phyloP scores from a whole-genome alignment of 2,329 filamentous ascomycete genomes.

The Neophaeococcomyces mojaviensis region DNA sequence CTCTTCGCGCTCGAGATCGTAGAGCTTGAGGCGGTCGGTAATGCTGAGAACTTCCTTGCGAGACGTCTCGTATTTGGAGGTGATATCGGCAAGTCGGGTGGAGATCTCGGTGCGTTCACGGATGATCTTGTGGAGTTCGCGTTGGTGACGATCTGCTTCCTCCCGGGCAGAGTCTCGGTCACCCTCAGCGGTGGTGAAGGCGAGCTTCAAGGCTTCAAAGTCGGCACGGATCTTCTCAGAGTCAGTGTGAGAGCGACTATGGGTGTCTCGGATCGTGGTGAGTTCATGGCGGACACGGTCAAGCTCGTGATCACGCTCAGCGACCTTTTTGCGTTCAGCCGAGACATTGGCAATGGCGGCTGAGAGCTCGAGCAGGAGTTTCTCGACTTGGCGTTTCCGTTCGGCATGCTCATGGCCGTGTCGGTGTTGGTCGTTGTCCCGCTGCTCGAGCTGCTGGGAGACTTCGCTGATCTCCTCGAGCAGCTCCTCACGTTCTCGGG shows the following conservation, averaged over 20 bases:
- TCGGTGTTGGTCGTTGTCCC: slow-evolving; percentile 20
- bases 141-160: slow-evolving; percentile 24
- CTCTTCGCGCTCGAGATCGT: slow-evolving; percentile 24
- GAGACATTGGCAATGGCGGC: slow-evolving; percentile 20
- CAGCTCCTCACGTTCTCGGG: slow-evolving; percentile 25
- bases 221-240: slow-evolving; percentile 23
- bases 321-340: slow-evolving; percentile 24
- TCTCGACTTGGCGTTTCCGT: slow-evolving; percentile 22
- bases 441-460: slow-evolving; percentile 22
- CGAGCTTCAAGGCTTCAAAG: slow-evolving; percentile 18
- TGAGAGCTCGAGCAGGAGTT: slow-evolving; percentile 26
- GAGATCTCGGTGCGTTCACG: slow-evolving; percentile 25
- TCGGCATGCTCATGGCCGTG: slow-evolving; percentile 20
- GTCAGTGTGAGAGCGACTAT: slow-evolving; percentile 21
- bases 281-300: slow-evolving; percentile 23
- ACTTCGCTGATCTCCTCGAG: slow-evolving; percentile 25
- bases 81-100: slow-evolving; percentile 22
- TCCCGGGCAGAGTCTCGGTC: slow-evolving; percentile 24
- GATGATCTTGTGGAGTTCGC: slow-evolving; percentile 22
- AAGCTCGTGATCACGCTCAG: slow-evolving; percentile 25
- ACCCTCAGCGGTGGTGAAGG: slow-evolving; percentile 19
- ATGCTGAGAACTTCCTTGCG: slow-evolving; percentile 24
- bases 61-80: slow-evolving; percentile 20
- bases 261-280: slow-evolving; percentile 18
- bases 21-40: slow-evolving; percentile 22